A percentile compares a stretch with the other conserved stretches of the same genome.
These are phyloP conservation scores for Beta macrorhiza DNA, from an alignment of 179 eudicot genomes.

Conservation along the genomic window DNA sequence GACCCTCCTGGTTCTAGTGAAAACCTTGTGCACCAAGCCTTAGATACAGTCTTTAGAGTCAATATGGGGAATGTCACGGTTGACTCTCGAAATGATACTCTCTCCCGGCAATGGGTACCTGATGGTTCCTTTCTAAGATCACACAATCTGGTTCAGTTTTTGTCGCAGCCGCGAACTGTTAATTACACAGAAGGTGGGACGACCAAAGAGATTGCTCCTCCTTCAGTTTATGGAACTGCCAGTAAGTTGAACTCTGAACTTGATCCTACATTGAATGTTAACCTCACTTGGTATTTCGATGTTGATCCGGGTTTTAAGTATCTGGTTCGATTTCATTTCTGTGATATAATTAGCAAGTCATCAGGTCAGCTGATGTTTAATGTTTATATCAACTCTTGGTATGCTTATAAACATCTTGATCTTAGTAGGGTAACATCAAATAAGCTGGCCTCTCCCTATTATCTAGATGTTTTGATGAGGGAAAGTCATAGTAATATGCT, in stretches of 20 bases:
- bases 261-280: slow-evolving; percentile 29
- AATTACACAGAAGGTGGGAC: slow-evolving; percentile 31
- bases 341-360: slow-evolving; percentile 38
- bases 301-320: slow-evolving; percentile 45
- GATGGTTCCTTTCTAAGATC: slow-evolving; percentile 28
- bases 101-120: slow-evolving; percentile 26
- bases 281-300: slow-evolving; percentile 43
- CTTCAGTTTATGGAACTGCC: slow-evolving; percentile 40
- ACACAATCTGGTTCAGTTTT: slow-evolving; percentile 32
- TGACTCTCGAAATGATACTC: slow-evolving; percentile 29
- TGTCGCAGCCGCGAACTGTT: slow-evolving; percentile 29
- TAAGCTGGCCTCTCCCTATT: slow-evolving; percentile 35
- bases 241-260: slow-evolving; percentile 29
- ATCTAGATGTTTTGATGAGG: slow-evolving; percentile 34
- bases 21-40: slow-evolving; percentile 20
- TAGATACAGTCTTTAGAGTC: slow-evolving; percentile 29
- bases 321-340: slow-evolving; percentile 50
- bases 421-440: slow-evolving; percentile 31
- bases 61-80: slow-evolving; percentile 31
- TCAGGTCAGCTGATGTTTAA: slow-evolving; percentile 29
- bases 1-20: slow-evolving; percentile 17
- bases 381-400: slow-evolving; percentile 43
- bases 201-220: slow-evolving; percentile 34
- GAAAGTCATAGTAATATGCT: slow-evolving; percentile 15
- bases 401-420: slow-evolving; percentile 36